Base-by-base conservation (phyloP, 129 eudicot genomes). In the Heracleum sosnowskyi region DNA sequence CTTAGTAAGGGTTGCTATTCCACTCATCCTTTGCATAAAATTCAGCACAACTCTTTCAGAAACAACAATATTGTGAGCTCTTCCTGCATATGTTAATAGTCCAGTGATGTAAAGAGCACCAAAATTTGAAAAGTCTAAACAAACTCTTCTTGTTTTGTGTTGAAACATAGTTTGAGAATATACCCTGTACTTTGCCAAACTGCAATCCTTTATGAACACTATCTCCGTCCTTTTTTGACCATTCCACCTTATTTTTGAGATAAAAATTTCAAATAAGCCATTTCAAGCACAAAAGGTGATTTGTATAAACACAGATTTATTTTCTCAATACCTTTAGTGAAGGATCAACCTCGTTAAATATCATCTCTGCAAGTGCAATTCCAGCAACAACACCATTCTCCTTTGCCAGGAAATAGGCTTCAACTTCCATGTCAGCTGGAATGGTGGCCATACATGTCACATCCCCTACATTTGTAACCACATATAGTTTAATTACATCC, bases 11-110 rank as follows among this genome's bases (percentile, higher is more conserved):
- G 97, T 95, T 63, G 98, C 97, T 85, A 95, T 90, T 81, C 98
- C 98, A 79, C 98, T 95, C 98, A 95, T 95, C 79, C 98, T 90
- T 84, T 91, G 97, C 98, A 95, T 95, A 84, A 95, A 95, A 80
- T 95, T 95, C 49, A 95, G 94, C 68, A 86, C 97, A 57, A 95
- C 98, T 82, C 97, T 88, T 87, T 94, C 98, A 78, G 97, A 96
- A 33, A 94, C 84, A 53, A 94, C 93, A 76, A 94, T 90, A 81
- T 87, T 90, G 87, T 91, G 87, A 4, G 98, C 98, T 72, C 85
- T 88, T 82, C 97, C 98, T 95, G 84, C 84, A 79, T 75, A 76
- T 34, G 34, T 77, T 62, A 11, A 49, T 1, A 62, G 40, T 75
- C 6, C 20, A 36, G 37, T 20, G 40, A 26, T 29, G 68, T 77